Evolutionary conservation across 352 stramenopile species (phyloP).

Genomic region (Pythium utonaiense): DNA sequence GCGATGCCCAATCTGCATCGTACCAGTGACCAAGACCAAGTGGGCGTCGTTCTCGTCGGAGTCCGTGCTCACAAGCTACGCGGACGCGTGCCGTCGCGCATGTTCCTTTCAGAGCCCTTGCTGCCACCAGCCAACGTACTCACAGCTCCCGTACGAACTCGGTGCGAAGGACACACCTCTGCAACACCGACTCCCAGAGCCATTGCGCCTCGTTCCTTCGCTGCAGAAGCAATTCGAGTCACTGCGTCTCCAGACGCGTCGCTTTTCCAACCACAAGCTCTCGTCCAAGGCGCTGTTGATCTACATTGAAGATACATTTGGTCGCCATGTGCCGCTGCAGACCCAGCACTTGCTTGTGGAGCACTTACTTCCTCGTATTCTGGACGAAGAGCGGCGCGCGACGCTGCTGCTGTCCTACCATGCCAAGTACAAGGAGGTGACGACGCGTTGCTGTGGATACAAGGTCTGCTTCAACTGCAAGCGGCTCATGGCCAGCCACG

Average conservation of each 20-base stretch:
- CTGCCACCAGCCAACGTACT: conserved; percentile 24
- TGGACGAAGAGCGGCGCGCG: conserved; percentile 23
- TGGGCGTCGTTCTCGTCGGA: conserved; percentile 6
- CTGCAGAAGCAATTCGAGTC: conserved; percentile 1
- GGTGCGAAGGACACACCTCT: not conserved
- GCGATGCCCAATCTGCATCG: conserved; percentile 25
- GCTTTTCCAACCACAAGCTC: conserved; percentile 16
- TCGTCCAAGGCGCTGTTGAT: conserved; percentile 8
- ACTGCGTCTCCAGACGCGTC: conserved; percentile 2
- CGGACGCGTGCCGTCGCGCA: conserved; percentile 8
- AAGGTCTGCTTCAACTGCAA: conserved; percentile 27
- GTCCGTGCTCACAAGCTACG: conserved; percentile 6
- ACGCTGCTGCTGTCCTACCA: conserved; percentile 23
- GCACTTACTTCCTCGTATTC: conserved; percentile 10
- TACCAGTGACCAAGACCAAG: conserved; percentile 18
- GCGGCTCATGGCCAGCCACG: conserved; percentile 6
- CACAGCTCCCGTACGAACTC: conserved; percentile 13
- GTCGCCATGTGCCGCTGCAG: conserved; percentile 1
- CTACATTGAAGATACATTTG: conserved; percentile 17
- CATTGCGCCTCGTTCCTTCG: conserved; percentile 6
- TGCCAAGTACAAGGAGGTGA: conserved; percentile 22
- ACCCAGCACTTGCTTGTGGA: conserved; percentile 18
- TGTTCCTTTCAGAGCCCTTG: conserved; percentile 25
- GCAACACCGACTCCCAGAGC: not conserved
- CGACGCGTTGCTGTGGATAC: conserved; percentile 18